These are phyloP conservation scores for Candida boleticola DNA, from an alignment of 805 yeast genomes.

Conservation along the genomic window DNA sequence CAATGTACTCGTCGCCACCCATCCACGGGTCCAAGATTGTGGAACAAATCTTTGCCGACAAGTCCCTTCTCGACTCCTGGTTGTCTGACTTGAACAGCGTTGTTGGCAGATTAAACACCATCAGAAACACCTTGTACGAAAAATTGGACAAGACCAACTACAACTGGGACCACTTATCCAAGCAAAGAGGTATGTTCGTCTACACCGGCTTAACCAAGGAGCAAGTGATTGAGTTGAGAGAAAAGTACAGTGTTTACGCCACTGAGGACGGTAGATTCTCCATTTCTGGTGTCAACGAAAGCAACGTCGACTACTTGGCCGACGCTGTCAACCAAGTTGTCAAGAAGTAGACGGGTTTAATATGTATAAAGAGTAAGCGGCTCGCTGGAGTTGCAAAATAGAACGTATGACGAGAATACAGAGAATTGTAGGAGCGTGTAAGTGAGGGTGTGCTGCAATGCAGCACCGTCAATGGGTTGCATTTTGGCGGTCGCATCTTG, in stretches of 20 bases:
- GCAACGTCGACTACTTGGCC: constrained; percentile 75
- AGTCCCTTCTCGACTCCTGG: constrained; percentile 70
- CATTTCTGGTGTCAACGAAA: constrained; percentile 81
- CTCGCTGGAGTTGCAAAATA: background rate
- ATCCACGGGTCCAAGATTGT: constrained; percentile 92
- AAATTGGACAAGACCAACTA: constrained; percentile 60
- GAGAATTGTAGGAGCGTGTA: no score
- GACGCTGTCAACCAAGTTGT: constrained; percentile 56
- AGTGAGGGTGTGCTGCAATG: no score
- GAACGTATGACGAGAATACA: background rate
- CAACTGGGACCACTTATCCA: constrained; percentile 81
- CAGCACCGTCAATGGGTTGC: no score
- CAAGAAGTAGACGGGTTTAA: constrained; percentile 12
- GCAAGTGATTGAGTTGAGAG: constrained; percentile 70
- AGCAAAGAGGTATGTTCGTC: constrained; percentile 96
- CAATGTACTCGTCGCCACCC: constrained; percentile 91
- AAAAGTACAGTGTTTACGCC: constrained; percentile 75
- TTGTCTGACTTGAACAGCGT: constrained; percentile 72
- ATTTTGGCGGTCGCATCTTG: no score
- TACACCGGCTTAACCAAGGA: constrained; percentile 76
- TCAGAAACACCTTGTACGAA: constrained; percentile 64
- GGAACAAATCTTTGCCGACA: constrained; percentile 64
- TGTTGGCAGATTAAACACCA: constrained; percentile 73
- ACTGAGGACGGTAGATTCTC: constrained; percentile 91
- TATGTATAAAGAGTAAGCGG: background rate